Percentiles rank a stretch among this genome's conserved stretches.
These are phyloP conservation scores for Verticillium alfalfae DNA, from an alignment of 2,329 filamentous ascomycete species.

Conservation along the genomic window DNA sequence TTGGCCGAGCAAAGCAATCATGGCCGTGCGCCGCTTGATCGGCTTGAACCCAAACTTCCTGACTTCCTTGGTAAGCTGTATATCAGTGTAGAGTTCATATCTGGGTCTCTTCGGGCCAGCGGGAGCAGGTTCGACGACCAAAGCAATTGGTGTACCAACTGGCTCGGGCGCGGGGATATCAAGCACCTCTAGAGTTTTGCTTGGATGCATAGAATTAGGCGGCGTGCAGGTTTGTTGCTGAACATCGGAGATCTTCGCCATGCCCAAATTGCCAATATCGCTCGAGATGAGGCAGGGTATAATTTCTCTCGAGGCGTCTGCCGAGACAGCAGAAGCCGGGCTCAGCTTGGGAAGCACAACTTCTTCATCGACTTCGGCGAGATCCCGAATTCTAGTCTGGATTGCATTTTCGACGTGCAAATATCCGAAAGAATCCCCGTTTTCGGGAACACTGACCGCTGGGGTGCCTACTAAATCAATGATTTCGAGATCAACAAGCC, in stretches of 20 bases:
- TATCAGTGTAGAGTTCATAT: conserved; percentile 56
- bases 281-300: not conserved
- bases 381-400: not conserved
- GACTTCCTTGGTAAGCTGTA: conserved; percentile 57
- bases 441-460: conserved; percentile 11
- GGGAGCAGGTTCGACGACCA: not conserved
- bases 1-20: conserved; percentile 64
- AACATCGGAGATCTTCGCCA: not conserved
- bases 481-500: conserved; percentile 57
- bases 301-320: not conserved
- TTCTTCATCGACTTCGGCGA: not conserved
- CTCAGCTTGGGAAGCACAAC: not conserved
- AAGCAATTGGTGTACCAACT: too few species aligned
- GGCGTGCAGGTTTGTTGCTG: not conserved
- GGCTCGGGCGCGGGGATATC: not conserved
- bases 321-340: not conserved
- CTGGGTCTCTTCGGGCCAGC: conserved; percentile 33
- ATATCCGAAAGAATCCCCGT: conserved; percentile 34
- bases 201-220: not conserved
- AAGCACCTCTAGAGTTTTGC: not conserved
- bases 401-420: not conserved
- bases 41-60: conserved; percentile 66
- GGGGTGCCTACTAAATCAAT: conserved; percentile 51
- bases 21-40: conserved; percentile 60
- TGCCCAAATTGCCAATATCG: not conserved